Evolutionary conservation across 345 rosid species (phyloP).

Genomic region (Anacardium occidentale): DNA sequence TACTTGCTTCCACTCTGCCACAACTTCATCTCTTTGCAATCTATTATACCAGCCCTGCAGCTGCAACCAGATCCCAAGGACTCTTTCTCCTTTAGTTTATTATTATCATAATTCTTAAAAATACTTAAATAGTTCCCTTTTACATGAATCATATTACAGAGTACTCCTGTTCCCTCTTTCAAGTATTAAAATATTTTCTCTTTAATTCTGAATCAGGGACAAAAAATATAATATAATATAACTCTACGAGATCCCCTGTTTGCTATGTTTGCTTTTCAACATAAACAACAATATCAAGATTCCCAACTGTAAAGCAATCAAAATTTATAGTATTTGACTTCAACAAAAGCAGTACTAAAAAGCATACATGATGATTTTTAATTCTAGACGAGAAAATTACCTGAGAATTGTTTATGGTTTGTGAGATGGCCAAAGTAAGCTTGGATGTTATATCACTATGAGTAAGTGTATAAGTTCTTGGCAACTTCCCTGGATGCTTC

Average conservation of each 20-base stretch:
- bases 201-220: neutral
- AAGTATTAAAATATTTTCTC: neutral
- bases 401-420: conserved; percentile 90
- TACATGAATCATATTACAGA: no score
- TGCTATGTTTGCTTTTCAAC: neutral
- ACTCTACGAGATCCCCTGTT: conserved; percentile 6
- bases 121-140: neutral
- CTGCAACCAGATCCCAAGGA: conserved; percentile 38
- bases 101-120: neutral
- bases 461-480: conserved; percentile 92
- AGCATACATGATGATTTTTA: no score
- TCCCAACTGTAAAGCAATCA: neutral
- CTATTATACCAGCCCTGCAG: conserved; percentile 90
- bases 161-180: neutral
- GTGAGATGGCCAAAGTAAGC: conserved; percentile 83
- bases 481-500: conserved; percentile 86
- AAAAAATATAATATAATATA: neutral
- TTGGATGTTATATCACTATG: conserved; percentile 87
- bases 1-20: conserved; percentile 97
- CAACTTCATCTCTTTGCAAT: conserved; percentile 90
- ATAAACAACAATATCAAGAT: neutral
- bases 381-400: conserved; percentile 28
- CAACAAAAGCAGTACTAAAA: neutral
- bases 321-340: neutral
- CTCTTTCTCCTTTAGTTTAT: neutral